Conservation (phyloP, 352 stramenopile genomes). For the Phytophthora foliorum region DNA sequence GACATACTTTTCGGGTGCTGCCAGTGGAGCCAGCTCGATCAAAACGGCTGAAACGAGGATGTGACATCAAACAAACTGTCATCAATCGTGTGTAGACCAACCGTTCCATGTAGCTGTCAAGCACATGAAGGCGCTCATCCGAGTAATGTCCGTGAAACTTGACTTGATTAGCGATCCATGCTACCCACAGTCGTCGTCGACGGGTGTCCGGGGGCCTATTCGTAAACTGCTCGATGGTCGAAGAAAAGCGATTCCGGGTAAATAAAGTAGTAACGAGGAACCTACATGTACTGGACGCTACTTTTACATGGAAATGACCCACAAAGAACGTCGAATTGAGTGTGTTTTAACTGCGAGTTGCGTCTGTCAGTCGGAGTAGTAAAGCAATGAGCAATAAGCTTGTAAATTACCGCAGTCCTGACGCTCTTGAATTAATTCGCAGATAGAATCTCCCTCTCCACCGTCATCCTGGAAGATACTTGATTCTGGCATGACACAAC, state of each 20-base stretch:
- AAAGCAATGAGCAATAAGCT: too few species aligned
- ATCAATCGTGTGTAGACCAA: conserved; percentile 2
- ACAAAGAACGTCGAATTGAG: too few species aligned
- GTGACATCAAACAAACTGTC: conserved; percentile 15
- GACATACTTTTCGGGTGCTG: conserved; percentile 7
- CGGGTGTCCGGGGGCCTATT: not conserved
- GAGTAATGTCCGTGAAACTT: conserved; percentile 47
- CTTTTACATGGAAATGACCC: too few species aligned
- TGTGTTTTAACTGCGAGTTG: too few species aligned
- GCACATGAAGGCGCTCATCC: conserved; percentile 11
- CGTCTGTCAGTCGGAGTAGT: too few species aligned
- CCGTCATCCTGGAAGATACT: too few species aligned
- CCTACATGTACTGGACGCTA: not conserved
- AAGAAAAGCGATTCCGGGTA: too few species aligned
- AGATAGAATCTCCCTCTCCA: not conserved
- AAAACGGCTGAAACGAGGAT: conserved; percentile 26
- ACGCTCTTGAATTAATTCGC: too few species aligned
- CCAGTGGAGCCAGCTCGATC: conserved; percentile 9
- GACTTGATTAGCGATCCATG: conserved; percentile 10
- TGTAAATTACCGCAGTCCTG: too few species aligned
- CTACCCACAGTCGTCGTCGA: not conserved
- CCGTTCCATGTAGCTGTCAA: conserved; percentile 15
- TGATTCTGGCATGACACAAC: not conserved
- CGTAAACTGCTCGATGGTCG: not conserved
- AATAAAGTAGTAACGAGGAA: not conserved